Conservation (phyloP, 805 yeast genomes). For the Pichia californica region DNA sequence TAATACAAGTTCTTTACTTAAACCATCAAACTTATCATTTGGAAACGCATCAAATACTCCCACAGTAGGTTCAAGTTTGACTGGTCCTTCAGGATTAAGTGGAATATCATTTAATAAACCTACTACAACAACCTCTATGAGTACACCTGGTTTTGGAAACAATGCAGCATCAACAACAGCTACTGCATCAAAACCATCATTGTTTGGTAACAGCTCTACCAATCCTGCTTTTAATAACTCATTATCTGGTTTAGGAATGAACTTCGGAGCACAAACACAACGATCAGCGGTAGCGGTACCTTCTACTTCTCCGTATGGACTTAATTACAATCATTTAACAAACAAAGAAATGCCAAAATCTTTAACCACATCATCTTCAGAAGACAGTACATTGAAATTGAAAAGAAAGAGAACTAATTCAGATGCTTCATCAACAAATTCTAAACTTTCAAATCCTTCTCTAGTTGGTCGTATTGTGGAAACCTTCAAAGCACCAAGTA, state of each 20-base stretch:
- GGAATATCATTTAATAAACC: not conserved
- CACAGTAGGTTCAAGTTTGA: slow-evolving; percentile 15
- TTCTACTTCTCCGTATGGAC: slow-evolving; percentile 21
- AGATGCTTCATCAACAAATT: slow-evolving; percentile 9
- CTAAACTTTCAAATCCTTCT: not conserved
- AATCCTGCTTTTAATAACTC: slow-evolving; percentile 8
- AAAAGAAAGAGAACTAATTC: slow-evolving; percentile 23
- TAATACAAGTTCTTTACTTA: not conserved
- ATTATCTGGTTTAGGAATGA: slow-evolving; percentile 7
- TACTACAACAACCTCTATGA: not conserved
- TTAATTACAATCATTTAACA: slow-evolving; percentile 13
- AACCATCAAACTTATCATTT: slow-evolving; percentile 17
- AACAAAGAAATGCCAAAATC: slow-evolving; percentile 27
- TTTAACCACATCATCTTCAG: slow-evolving; percentile 17
- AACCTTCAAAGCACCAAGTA: slow-evolving; percentile 19
- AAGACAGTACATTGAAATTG: slow-evolving; percentile 3
- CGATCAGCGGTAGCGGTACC: not conserved
- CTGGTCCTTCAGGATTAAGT: not conserved
- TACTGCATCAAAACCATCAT: slow-evolving; percentile 11
- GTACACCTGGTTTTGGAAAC: slow-evolving; percentile 13
- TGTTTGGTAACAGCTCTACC: slow-evolving; percentile 22
- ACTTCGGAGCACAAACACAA: slow-evolving; percentile 12
- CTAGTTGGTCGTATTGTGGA: slow-evolving; percentile 12
- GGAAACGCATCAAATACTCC: slow-evolving; percentile 20
- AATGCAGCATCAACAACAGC: not conserved